Conservation (phyloP, 2,329 filamentous ascomycete species). For the Gaeumannomyces sp. region DNA sequence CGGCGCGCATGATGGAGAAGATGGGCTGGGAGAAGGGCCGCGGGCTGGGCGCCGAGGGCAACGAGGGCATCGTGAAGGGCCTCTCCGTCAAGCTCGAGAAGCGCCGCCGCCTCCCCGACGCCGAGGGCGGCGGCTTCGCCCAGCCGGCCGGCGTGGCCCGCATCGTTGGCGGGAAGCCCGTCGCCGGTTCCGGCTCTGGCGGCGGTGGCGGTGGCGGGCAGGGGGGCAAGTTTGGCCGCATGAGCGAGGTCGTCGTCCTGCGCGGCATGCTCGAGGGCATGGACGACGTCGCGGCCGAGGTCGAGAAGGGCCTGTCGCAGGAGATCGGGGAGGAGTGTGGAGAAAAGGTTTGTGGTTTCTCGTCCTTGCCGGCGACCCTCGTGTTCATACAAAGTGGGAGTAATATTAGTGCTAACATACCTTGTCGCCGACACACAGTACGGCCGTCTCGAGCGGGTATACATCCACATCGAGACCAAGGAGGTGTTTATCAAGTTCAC, state of each 20-base stretch:
- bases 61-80: slow-evolving; percentile 72
- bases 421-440: slow-evolving; percentile 49
- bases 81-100: slow-evolving; percentile 82
- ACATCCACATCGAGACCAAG: slow-evolving; percentile 57
- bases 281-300: slow-evolving; percentile 67
- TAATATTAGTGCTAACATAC: neutral
- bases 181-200: too few relatives aligned
- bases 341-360: slow-evolving; percentile 53
- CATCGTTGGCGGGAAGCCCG: slow-evolving; percentile 66
- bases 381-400: too few relatives aligned
- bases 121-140: slow-evolving; percentile 72
- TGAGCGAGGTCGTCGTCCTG: slow-evolving; percentile 78
- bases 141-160: slow-evolving; percentile 60
- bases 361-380: neutral
- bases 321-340: slow-evolving; percentile 94
- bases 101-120: slow-evolving; percentile 69
- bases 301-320: slow-evolving; percentile 71
- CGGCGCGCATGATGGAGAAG: slow-evolving; percentile 81
- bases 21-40: slow-evolving; percentile 89
- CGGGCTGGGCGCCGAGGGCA: slow-evolving; percentile 72
- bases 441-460: slow-evolving; percentile 73
- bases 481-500: slow-evolving; percentile 94
- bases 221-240: slow-evolving; percentile 55
- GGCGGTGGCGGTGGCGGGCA: slow-evolving; percentile 45
- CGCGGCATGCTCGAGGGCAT: slow-evolving; percentile 82